These are phyloP conservation scores for Clavaria fumosa DNA, from an alignment of 768 basidiomycete genomes.

Conservation along the genomic window DNA sequence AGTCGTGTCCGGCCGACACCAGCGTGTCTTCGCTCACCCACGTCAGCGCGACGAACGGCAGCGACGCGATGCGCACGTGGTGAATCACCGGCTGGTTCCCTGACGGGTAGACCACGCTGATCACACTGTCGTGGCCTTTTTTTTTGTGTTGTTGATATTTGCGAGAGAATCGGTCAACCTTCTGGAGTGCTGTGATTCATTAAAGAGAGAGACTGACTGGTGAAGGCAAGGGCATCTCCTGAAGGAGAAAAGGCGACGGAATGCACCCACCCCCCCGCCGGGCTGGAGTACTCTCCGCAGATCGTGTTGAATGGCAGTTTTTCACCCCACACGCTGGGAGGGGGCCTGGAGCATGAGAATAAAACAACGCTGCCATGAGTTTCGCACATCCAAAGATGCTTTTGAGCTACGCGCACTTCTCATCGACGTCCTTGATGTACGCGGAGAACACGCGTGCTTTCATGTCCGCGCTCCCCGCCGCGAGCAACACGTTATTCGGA, in stretches of 20 bases:
- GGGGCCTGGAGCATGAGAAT: constrained; percentile 38
- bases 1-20: constrained; percentile 93
- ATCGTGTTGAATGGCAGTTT: constrained; percentile 96
- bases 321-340: constrained; percentile 91
- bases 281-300: constrained; percentile 83
- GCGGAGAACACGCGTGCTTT: constrained; percentile 96
- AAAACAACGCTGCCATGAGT: too few species aligned
- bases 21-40: constrained; percentile 76
- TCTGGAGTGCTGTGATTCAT: background rate
- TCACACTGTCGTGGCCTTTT: constrained; percentile 88
- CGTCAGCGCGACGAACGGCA: constrained; percentile 73
- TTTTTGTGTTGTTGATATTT: too few species aligned
- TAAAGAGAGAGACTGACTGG: constrained; percentile 41
- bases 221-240: constrained; percentile 88
- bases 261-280: constrained; percentile 95
- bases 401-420: constrained; percentile 40
- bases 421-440: constrained; percentile 96
- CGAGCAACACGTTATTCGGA: constrained; percentile 94
- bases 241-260: constrained; percentile 91
- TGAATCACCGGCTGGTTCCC: constrained; percentile 58
- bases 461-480: constrained; percentile 95
- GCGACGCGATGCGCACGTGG: constrained; percentile 56
- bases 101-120: constrained; percentile 83
- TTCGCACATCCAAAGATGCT: too few species aligned
- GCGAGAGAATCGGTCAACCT: constrained; percentile 2